Evolutionary conservation across 257 asterid species (phyloP).

Genomic region (Cruciata laevipes): DNA sequence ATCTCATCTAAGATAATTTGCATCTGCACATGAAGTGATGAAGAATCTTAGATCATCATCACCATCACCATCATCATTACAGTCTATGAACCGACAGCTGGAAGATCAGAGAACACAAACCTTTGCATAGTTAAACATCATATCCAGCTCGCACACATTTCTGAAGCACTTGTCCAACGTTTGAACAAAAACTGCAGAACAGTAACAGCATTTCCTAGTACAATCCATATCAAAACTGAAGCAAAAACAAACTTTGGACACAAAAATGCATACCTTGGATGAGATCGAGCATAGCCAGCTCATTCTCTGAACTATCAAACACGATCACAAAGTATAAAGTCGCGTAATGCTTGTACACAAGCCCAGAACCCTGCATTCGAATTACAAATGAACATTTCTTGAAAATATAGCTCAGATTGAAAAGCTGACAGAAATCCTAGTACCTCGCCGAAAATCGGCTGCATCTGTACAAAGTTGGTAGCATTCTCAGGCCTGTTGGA

Average conservation of each 20-base stretch:
- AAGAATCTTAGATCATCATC: neutral
- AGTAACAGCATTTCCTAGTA: neutral
- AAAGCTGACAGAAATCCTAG: neutral
- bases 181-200: constrained; percentile 27
- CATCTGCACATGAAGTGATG: constrained; percentile 18
- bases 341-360: constrained; percentile 33
- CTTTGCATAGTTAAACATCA: constrained; percentile 27
- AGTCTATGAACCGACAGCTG: neutral
- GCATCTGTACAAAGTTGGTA: constrained; percentile 26
- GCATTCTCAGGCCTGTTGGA: constrained; percentile 27
- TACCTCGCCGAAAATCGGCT: constrained; percentile 28
- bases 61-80: neutral
- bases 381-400: neutral
- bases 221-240: neutral
- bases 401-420: neutral
- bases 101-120: constrained; percentile 9
- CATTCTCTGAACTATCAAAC: constrained; percentile 31
- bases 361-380: constrained; percentile 19
- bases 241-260: neutral
- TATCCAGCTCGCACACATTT: constrained; percentile 33
- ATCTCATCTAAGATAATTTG: constrained; percentile 32
- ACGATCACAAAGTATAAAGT: constrained; percentile 31
- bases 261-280: constrained; percentile 26
- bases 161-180: constrained; percentile 35
- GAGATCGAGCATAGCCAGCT: constrained; percentile 34